Evolutionary conservation across 2,329 filamentous ascomycete species (phyloP).

Genomic region (Fusarium pseudoanthophilum): DNA sequence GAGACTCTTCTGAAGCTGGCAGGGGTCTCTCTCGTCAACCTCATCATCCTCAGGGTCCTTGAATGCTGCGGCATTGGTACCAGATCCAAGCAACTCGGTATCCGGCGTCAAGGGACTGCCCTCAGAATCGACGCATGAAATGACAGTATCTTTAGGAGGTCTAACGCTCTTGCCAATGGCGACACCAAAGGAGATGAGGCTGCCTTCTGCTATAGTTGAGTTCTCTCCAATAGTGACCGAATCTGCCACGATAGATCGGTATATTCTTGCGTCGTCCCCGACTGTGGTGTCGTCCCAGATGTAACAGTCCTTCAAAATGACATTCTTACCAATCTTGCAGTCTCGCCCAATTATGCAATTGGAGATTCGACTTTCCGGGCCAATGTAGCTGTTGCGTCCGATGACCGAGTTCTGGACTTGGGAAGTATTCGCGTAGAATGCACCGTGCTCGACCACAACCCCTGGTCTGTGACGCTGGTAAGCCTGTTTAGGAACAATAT

Average conservation of each 20-base stretch:
- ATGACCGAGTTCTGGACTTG: constrained; percentile 78
- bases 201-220: constrained; percentile 75
- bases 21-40: constrained; percentile 61
- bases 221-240: constrained; percentile 76
- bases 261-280: constrained; percentile 77
- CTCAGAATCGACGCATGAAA: constrained; percentile 52
- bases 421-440: constrained; percentile 78
- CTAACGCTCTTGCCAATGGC: constrained; percentile 71
- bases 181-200: constrained; percentile 83
- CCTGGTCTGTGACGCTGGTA: constrained; percentile 77
- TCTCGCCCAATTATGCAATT: constrained; percentile 85
- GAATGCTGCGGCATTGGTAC: constrained; percentile 63
- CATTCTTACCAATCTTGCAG: constrained; percentile 88
- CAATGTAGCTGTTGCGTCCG: constrained; percentile 80
- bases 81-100: constrained; percentile 58
- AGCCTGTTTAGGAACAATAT: constrained; percentile 79
- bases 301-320: constrained; percentile 80
- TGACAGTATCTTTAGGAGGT: constrained; percentile 50
- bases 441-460: constrained; percentile 82
- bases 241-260: constrained; percentile 80
- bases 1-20: constrained; percentile 64
- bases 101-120: constrained; percentile 55
- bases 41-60: constrained; percentile 60
- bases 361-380: constrained; percentile 73
- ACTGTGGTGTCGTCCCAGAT: constrained; percentile 89